Conservation (phyloP, 78 protist genomes). For the Cyanophora paradoxa region DNA sequence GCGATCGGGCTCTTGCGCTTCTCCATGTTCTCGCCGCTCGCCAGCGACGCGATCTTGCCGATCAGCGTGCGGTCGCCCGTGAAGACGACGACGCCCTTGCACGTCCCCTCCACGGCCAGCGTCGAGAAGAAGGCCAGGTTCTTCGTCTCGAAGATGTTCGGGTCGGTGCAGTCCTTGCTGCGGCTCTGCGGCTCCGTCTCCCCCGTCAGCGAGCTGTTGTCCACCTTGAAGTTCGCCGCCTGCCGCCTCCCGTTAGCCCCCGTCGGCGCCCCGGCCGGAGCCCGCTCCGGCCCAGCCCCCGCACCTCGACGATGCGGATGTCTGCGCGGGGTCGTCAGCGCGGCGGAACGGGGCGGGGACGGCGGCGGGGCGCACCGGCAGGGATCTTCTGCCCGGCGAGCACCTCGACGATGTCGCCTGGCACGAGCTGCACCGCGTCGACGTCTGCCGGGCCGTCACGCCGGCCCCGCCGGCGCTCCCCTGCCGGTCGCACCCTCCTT, state of each 20-base stretch:
- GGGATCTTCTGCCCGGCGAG: constrained; percentile 76
- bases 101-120: constrained; percentile 61
- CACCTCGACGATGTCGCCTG: constrained; percentile 70
- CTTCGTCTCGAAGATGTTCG: constrained; percentile 55
- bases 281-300: too few species aligned
- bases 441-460: too few species aligned
- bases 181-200: constrained; percentile 78
- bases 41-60: constrained; percentile 73
- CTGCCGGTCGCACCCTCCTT: too few species aligned
- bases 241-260: too few species aligned
- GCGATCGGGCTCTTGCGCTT: constrained; percentile 36
- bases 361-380: constrained; percentile 77
- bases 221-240: too few species aligned
- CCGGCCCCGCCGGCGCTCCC: too few species aligned
- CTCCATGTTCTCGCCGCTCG: constrained; percentile 9
- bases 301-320: constrained; percentile 4
- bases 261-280: too few species aligned
- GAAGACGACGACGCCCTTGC: constrained; percentile 53
- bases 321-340: too few species aligned
- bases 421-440: constrained; percentile 46
- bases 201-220: constrained; percentile 85
- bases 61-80: constrained; percentile 84
- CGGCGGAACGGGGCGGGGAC: too few species aligned
- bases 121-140: constrained; percentile 75
- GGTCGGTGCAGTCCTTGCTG: constrained; percentile 38